Evolutionary conservation across 208 protist genomes (phyloP).

Genomic region (Leishmania braziliensis): DNA sequence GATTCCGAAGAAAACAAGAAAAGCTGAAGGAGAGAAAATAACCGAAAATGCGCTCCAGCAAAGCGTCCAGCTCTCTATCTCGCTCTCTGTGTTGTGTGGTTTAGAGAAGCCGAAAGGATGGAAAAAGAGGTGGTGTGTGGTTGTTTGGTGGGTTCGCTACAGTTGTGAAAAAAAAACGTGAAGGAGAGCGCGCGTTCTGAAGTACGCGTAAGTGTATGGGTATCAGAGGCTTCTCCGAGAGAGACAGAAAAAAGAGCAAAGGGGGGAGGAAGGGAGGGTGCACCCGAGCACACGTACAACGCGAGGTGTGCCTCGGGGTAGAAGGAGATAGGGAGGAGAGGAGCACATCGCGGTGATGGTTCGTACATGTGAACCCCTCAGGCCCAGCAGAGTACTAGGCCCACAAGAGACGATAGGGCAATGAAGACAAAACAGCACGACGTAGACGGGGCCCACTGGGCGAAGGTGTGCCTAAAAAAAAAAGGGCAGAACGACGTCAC

Average conservation of each 20-base stretch:
- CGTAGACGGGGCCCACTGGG: not conserved
- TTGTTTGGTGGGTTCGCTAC: not conserved
- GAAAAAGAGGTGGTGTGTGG: not conserved
- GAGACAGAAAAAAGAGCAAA: not conserved
- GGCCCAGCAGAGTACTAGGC: not conserved
- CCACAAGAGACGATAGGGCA: not conserved
- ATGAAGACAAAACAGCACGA: not conserved
- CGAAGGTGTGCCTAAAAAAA: not conserved
- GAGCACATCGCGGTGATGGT: not conserved
- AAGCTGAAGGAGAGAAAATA: not conserved
- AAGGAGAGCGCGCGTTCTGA: not conserved
- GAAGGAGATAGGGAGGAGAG: not conserved
- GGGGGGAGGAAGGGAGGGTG: not conserved
- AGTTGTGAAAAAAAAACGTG: not conserved
- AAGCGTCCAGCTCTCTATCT: not conserved
- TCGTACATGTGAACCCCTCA: not conserved
- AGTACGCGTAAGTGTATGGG: not conserved
- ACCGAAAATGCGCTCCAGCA: not conserved
- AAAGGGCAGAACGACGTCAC: too few relatives aligned
- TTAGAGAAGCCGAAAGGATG: not conserved
- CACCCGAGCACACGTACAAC: not conserved
- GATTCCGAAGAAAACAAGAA: not conserved
- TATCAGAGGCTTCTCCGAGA: not conserved
- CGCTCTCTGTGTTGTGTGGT: not conserved
- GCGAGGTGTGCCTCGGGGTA: not conserved